Evolutionary conservation across 2,329 filamentous ascomycete genomes (phyloP), one percentile per base, ranked within the genome.

Genomic region (Chaetomium sp.): DNA sequence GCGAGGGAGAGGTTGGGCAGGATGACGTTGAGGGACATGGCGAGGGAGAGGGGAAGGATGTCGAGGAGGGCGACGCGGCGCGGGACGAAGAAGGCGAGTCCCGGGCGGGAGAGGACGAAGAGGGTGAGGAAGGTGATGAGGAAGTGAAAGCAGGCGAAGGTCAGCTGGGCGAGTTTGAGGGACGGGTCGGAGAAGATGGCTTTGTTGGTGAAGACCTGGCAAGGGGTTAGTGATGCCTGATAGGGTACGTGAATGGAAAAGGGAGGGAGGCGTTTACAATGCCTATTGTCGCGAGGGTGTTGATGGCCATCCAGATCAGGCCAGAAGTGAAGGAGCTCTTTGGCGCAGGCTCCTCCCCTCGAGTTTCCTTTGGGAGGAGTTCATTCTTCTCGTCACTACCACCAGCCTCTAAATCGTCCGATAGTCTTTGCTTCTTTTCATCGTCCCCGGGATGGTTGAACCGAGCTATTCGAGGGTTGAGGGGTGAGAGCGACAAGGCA

Each of bases 121-220:
- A 90, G 81, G 10, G 87, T 88, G 3, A 85, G 71, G 75, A 82
- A 88, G 29, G 88, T 90, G 72, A 89, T 79, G 72, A 85, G 79
- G 77, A 90, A 90, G 76, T 90, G 88, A 75, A 90, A 89, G 61
- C 85, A 80, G 57, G 87, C 87, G 71, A 90, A 90, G 42, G 84
- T 83, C 58, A 89, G 82, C 75, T 90, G 87, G 65, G 81, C 83
- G 33, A 86, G 80, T 72, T 85, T 86, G 72, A 88, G 80, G 16
- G 81, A 82, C 19, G 83, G 83, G 67, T 88, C 84, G 27, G 83
- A 84, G 78, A 90, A 90, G 74, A 90, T 88, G 67, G 83, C 83
- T 75, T 90, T 90, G 78, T 90, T 90, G 50, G 85, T 87, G 73
- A 90, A 90, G 72, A 90, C 85, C 86, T 88, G 62, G 33, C 29